These are phyloP conservation scores for Sanghuangporus baumii DNA, from an alignment of 1,284 basidiomycete species.

Conservation along the genomic window DNA sequence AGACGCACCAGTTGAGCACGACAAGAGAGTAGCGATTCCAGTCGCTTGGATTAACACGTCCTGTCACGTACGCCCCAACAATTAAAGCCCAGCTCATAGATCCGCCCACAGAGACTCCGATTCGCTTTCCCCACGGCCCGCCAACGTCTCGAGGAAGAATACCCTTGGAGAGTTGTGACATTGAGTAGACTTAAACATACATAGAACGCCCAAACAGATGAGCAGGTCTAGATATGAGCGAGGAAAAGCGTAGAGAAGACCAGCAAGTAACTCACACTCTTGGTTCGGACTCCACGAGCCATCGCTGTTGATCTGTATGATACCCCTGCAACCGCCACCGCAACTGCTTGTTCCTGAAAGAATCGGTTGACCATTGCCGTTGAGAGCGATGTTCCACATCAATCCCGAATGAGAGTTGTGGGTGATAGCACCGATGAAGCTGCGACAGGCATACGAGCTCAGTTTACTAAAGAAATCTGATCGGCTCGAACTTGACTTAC, in stretches of 20 bases:
- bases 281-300: conserved; percentile 62
- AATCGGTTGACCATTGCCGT: conserved; percentile 22
- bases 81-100: conserved; percentile 49
- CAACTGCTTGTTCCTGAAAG: conserved; percentile 62
- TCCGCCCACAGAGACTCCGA: conserved; percentile 57
- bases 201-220: neutral
- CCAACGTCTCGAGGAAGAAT: conserved; percentile 60
- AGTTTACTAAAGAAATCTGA: neutral
- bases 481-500: conserved; percentile 31
- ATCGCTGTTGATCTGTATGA: conserved; percentile 59
- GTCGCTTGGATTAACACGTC: conserved; percentile 46
- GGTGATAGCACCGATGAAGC: conserved; percentile 20
- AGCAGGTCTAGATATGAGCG: neutral
- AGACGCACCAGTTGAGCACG: conserved; percentile 49
- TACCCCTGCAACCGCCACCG: conserved; percentile 54
- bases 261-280: conserved; percentile 46
- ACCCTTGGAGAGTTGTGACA: conserved; percentile 71
- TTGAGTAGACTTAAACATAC: conserved; percentile 49
- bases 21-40: conserved; percentile 64
- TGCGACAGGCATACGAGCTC: neutral
- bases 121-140: conserved; percentile 63
- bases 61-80: conserved; percentile 61
- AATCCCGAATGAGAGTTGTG: conserved; percentile 21
- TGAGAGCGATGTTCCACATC: conserved; percentile 25
- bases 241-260: neutral